A percentile compares a stretch with the other conserved stretches of the same genome.
These are phyloP conservation scores for Halophytophthora polymorphica DNA, from an alignment of 352 stramenopile genomes.

Conservation along the genomic window DNA sequence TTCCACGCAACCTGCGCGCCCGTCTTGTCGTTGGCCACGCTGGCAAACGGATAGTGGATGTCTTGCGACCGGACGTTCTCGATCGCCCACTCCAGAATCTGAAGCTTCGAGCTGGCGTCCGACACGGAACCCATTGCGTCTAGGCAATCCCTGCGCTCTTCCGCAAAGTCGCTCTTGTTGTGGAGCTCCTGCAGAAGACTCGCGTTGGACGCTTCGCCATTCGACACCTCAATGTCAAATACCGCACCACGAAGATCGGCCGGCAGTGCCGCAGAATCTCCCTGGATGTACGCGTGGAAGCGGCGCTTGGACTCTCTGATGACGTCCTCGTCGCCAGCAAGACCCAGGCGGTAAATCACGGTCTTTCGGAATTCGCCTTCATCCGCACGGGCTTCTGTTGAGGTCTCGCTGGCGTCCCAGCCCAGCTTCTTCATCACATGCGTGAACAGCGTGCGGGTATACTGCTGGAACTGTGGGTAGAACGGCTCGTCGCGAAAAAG, in stretches of 20 bases:
- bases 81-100: constrained; percentile 77
- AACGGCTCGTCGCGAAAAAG: constrained; percentile 57
- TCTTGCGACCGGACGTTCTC: constrained; percentile 68
- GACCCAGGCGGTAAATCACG: constrained; percentile 50
- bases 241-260: constrained; percentile 58
- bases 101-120: constrained; percentile 34
- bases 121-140: constrained; percentile 49
- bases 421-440: constrained; percentile 52
- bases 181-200: constrained; percentile 64
- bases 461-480: constrained; percentile 50
- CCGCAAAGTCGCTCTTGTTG: constrained; percentile 55
- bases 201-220: constrained; percentile 37
- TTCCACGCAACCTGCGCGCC: constrained; percentile 61
- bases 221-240: constrained; percentile 44
- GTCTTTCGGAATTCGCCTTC: constrained; percentile 66
- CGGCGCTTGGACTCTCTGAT: constrained; percentile 53
- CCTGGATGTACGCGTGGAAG: constrained; percentile 48
- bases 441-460: constrained; percentile 49
- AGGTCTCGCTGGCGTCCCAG: constrained; percentile 35
- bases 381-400: constrained; percentile 23
- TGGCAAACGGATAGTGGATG: constrained; percentile 44
- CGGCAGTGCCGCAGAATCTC: constrained; percentile 40
- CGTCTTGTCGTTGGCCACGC: constrained; percentile 45
- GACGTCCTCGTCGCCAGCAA: constrained; percentile 43
- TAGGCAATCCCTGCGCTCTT: constrained; percentile 68